Percentiles rank a stretch among this genome's conserved stretches.
phyloP scores from a whole-genome alignment of 768 basidiomycete genomes.

The Suillus placidus region DNA sequence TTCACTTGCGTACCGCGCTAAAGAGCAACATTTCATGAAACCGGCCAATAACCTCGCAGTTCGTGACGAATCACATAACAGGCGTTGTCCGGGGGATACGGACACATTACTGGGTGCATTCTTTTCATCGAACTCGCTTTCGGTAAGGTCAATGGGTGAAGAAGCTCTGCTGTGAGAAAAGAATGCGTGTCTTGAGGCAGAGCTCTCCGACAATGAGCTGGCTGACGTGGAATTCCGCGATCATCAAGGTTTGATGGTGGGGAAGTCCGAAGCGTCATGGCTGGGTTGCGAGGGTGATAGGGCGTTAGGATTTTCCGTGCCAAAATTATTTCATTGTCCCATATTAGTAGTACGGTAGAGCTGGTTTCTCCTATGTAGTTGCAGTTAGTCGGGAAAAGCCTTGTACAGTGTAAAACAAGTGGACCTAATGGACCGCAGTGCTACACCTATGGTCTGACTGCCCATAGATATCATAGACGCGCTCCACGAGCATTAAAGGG shows the following conservation, averaged over 20 bases:
- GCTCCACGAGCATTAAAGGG: constrained; percentile 9
- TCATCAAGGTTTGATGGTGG: neutral
- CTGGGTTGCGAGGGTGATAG: neutral
- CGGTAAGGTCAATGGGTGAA: neutral
- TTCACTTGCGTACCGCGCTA: neutral
- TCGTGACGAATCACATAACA: neutral
- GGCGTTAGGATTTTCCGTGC: neutral
- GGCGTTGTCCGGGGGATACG: neutral
- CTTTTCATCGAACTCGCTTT: neutral
- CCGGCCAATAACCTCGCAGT: neutral
- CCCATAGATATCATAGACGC: neutral
- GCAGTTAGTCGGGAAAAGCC: neutral
- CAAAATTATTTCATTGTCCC: neutral
- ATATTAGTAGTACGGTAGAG: neutral
- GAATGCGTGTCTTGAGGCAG: neutral
- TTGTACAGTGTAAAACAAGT: neutral
- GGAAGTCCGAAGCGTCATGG: neutral
- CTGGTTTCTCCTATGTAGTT: neutral
- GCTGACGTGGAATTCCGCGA: neutral
- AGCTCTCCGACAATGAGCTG: neutral
- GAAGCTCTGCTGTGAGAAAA: neutral
- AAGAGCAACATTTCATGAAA: neutral
- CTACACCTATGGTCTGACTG: neutral
- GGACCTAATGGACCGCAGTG: neutral
- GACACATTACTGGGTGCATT: neutral